phyloP scores from a whole-genome alignment of 345 rosid genomes.

The Syzygium aqueum region DNA sequence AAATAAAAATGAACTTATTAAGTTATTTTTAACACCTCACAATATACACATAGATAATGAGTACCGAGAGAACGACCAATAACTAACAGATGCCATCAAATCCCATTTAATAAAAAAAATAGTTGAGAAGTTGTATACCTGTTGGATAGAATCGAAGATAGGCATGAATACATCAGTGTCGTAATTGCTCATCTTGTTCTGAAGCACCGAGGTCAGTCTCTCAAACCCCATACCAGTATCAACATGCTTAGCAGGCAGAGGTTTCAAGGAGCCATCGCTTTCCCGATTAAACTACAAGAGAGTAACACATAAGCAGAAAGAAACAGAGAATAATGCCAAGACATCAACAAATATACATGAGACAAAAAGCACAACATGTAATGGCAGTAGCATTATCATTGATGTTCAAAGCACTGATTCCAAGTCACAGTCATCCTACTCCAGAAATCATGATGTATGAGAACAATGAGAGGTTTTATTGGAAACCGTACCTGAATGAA shows the following conservation, averaged over 20 bases:
- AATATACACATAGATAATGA: neutral
- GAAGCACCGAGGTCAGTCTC: conserved; percentile 85
- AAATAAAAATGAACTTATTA: neutral
- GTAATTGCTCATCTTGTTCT: conserved; percentile 96
- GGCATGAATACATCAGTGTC: conserved; percentile 96
- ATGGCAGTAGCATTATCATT: neutral
- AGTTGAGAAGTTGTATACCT: conserved; percentile 22
- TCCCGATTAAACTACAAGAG: conserved; percentile 78
- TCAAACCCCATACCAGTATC: conserved; percentile 99
- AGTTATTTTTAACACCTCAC: neutral
- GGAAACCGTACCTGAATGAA: conserved; percentile 72
- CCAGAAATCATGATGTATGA: neutral
- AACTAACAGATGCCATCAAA: neutral
- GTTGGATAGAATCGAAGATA: conserved; percentile 79
- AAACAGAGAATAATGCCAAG: neutral
- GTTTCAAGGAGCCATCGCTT: conserved; percentile 71
- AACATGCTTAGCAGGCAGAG: conserved; percentile 96
- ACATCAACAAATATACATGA: neutral
- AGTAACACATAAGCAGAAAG: conserved; percentile 1
- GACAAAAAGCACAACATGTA: neutral
- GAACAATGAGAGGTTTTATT: neutral
- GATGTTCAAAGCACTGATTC: neutral
- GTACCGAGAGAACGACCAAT: neutral
- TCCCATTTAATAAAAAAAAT: neutral
- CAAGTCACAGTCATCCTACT: neutral